These are phyloP conservation scores for Arthrobotrys iridis DNA, from an alignment of 2,329 filamentous ascomycete species.

Conservation along the genomic window DNA sequence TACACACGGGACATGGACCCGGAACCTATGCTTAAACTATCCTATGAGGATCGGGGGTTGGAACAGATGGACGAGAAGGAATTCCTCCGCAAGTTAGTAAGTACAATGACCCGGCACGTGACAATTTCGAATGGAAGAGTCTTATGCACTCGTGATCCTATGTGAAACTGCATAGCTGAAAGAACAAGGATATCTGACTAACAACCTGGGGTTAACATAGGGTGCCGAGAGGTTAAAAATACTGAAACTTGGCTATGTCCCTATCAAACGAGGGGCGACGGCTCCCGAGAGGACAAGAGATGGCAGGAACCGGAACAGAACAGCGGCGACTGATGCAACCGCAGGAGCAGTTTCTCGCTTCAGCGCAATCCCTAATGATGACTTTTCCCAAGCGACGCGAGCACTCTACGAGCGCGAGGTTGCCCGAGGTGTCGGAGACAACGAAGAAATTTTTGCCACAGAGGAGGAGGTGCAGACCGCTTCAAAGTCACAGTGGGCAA, in stretches of 20 bases:
- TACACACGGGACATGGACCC: conserved; percentile 69
- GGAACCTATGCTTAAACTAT: conserved; percentile 72
- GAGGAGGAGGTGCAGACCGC: conserved; percentile 78
- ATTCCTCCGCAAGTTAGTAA: conserved; percentile 69
- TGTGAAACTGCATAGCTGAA: conserved; percentile 35
- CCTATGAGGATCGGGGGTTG: conserved; percentile 71
- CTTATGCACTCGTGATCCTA: background rate
- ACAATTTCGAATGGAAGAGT: too few relatives aligned
- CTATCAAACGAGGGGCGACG: conserved; percentile 65
- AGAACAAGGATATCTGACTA: conserved; percentile 20
- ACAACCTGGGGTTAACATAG: conserved; percentile 58
- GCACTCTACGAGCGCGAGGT: conserved; percentile 92
- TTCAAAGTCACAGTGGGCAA: conserved; percentile 78
- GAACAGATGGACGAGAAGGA: conserved; percentile 69
- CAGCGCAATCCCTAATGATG: conserved; percentile 74
- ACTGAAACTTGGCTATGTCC: conserved; percentile 74
- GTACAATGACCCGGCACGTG: background rate
- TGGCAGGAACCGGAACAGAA: conserved; percentile 57
- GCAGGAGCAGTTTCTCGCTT: conserved; percentile 69
- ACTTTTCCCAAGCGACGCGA: conserved; percentile 86
- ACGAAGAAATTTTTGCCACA: conserved; percentile 92
- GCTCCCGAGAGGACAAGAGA: conserved; percentile 60
- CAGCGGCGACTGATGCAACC: conserved; percentile 20
- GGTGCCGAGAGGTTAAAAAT: conserved; percentile 70
- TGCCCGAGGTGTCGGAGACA: conserved; percentile 87